These are phyloP conservation scores for Chenopodium album DNA, from an alignment of 148 eudicot genomes.

Conservation along the genomic window DNA sequence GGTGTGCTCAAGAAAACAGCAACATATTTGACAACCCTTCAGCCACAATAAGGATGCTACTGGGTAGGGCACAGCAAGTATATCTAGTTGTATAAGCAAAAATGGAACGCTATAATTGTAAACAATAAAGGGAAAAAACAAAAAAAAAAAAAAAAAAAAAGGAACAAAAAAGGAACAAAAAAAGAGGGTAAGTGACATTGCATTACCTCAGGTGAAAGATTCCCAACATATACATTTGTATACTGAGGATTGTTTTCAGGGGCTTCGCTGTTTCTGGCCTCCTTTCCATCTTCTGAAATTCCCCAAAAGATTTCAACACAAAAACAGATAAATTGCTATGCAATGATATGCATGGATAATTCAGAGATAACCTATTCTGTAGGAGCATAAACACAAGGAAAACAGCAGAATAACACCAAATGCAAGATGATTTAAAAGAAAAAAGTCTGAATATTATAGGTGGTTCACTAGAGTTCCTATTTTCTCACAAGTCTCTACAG, in stretches of 20 bases:
- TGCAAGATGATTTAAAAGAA: too few species aligned
- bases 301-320: background rate
- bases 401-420: background rate
- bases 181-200: background rate
- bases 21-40: background rate
- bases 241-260: conserved; percentile 97
- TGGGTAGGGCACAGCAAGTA: too few species aligned
- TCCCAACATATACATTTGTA: conserved; percentile 97
- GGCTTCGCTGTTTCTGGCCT: conserved; percentile 64
- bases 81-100: background rate
- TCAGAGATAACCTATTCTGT: background rate
- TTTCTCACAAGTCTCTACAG: background rate
- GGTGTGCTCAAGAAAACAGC: background rate
- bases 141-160: background rate
- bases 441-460: background rate
- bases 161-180: background rate
- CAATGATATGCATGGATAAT: background rate
- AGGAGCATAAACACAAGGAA: background rate
- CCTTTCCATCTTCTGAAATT: conserved; percentile 78
- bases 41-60: background rate
- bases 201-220: conserved; percentile 84
- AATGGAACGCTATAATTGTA: background rate
- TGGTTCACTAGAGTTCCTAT: background rate
- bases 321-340: background rate
- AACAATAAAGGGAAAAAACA: background rate